Evolutionary conservation across 2,329 filamentous ascomycete species (phyloP), one percentile per base, ranked within the genome.

Genomic region (Botrytis sinoallii): DNA sequence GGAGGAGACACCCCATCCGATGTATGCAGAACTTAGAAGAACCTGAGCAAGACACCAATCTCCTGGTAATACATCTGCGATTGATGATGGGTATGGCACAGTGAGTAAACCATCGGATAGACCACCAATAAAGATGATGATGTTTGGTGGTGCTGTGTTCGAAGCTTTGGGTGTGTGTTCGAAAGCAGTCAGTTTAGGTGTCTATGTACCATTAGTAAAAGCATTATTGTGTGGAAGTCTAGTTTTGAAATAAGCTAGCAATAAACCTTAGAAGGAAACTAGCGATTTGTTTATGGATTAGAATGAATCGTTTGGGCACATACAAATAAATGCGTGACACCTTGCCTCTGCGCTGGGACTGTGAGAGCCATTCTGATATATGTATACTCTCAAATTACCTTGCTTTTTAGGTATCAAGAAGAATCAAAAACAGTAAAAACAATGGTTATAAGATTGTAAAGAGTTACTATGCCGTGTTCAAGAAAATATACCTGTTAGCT

Each of bases 101-200:
- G 84, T 86, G 61, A 85, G 82, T 40, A 87, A 81, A 32, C 86
- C 86, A 77, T 89, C 87, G 61, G 83, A 84, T 42, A 90, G 84
- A 55, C 88, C 88, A 72, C 86, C 87, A 71, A 89, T 82, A 81
- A 85, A 89, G 74, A 89, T 80, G 60, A 89, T 76, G 4, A 84
- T 84, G 80, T 88, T 84, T 68, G 82, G 80, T 61, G 79, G 60
- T 16, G 70, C n/a, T 35, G 70, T 61, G 22, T 73, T n/a, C 7
- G 72, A 65, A 44, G 73, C 57, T 40, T 73, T 72, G 5, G 80
- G 76, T 35, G 74, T 77, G 70, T 81, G 77, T 73, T 82, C 81
- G 67, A 82, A 82, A 3, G 80, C 80, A 63, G 79, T 77, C n/a
- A 82, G 77, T 25, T 77, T 75, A 40, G 73, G 65, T 55, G 80